Evolutionary conservation across 306 rosid genomes (phyloP).

Genomic region (Luffa acutangula): DNA sequence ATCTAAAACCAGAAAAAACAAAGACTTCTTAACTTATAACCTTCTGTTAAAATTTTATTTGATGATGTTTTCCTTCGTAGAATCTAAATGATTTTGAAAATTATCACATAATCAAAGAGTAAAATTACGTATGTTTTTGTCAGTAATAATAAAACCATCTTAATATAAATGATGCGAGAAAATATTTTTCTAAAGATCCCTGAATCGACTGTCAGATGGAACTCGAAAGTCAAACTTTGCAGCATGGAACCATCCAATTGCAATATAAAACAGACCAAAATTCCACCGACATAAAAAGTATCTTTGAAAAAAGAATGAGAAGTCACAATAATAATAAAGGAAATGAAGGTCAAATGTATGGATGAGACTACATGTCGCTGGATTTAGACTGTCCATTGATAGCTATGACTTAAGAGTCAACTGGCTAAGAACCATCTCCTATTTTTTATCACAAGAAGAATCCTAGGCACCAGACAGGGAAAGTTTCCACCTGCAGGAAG

Average conservation of each 20-base stretch:
- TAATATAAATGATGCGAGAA: not conserved
- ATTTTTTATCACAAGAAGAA: not conserved
- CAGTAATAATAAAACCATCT: not conserved
- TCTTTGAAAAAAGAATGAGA: not conserved
- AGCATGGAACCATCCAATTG: conserved; percentile 7
- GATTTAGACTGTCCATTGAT: conserved; percentile 2
- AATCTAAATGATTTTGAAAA: not conserved
- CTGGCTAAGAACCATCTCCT: not conserved
- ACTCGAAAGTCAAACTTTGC: not conserved
- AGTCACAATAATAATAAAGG: not conserved
- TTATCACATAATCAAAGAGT: not conserved
- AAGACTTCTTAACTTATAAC: not conserved
- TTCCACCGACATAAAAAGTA: conserved; percentile 7
- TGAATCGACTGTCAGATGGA: not conserved
- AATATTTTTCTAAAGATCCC: not conserved
- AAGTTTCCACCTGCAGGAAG: not conserved
- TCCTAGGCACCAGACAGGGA: not conserved
- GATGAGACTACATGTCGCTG: conserved; percentile 1
- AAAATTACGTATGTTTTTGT: not conserved
- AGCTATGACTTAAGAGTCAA: not conserved
- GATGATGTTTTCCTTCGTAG: not conserved
- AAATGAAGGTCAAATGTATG: conserved; percentile 2
- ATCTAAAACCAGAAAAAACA: not conserved
- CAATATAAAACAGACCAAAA: conserved; percentile 8
- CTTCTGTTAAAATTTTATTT: not conserved